A percentile compares a stretch with the other conserved stretches of the same genome.
These are phyloP conservation scores for Nemania sp. DNA, from an alignment of 2,329 filamentous ascomycete species.

Conservation along the genomic window DNA sequence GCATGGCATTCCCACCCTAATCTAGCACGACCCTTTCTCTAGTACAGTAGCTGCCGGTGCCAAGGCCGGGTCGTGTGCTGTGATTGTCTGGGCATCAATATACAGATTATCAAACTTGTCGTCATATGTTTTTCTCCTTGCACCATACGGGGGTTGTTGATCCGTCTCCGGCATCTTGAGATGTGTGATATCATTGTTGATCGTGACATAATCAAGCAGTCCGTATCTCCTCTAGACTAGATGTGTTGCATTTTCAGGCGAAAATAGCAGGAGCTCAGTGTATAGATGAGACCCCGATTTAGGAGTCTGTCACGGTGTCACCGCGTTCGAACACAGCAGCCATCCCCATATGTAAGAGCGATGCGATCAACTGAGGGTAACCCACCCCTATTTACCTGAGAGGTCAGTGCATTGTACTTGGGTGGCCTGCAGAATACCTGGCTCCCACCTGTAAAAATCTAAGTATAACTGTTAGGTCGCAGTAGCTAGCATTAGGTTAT, in stretches of 20 bases:
- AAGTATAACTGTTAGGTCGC: too few species aligned
- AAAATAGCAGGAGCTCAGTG: conserved; percentile 5
- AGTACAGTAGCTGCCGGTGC: conserved; percentile 10
- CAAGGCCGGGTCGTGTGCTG: conserved; percentile 17
- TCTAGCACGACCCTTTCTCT: conserved; percentile 11
- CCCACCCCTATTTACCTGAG: too few species aligned
- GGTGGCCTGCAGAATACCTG: too few species aligned
- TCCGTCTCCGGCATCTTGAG: conserved; percentile 12
- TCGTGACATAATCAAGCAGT: conserved; percentile 6
- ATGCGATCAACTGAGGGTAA: too few species aligned
- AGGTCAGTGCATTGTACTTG: too few species aligned
- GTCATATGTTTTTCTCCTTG: conserved; percentile 10
- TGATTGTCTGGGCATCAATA: conserved; percentile 19
- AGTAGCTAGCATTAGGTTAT: too few species aligned
- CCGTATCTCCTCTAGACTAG: neutral
- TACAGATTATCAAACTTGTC: conserved; percentile 12
- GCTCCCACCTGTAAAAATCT: too few species aligned
- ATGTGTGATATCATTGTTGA: conserved; percentile 12
- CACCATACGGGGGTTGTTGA: conserved; percentile 15
- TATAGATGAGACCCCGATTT: neutral
- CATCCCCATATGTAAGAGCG: too few species aligned
- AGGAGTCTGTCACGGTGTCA: too few species aligned
- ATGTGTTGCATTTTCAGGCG: conserved; percentile 4
- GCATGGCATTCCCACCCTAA: conserved; percentile 19
- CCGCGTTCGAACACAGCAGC: too few species aligned